Conservation (phyloP, 768 basidiomycete genomes). For the Kwoniella sp. region DNA sequence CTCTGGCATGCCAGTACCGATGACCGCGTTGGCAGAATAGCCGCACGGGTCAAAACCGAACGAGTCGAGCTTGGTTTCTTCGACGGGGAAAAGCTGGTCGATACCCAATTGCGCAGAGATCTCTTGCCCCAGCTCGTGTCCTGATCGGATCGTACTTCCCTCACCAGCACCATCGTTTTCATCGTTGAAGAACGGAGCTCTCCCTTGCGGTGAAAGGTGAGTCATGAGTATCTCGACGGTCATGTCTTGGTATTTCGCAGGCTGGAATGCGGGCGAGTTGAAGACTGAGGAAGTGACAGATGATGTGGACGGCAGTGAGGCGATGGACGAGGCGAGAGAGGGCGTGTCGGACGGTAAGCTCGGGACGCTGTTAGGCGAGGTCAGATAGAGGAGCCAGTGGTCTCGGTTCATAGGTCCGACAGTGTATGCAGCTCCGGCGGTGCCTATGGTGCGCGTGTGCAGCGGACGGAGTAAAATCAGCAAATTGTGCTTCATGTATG, state of each 20-base stretch:
- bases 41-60: slow-evolving; percentile 95
- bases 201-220: slow-evolving; percentile 73
- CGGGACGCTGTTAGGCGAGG: slow-evolving; percentile 62
- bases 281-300: slow-evolving; percentile 20
- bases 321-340: slow-evolving; percentile 18
- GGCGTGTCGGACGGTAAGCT: slow-evolving; percentile 42
- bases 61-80: slow-evolving; percentile 81
- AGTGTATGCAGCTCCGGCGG: slow-evolving; percentile 82
- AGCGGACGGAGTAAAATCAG: too few species aligned
- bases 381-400: slow-evolving; percentile 97
- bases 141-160: slow-evolving; percentile 27
- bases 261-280: slow-evolving; percentile 9
- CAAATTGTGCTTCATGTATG: too few species aligned
- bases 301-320: slow-evolving; percentile 25
- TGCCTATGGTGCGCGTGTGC: slow-evolving; percentile 33
- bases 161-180: neutral
- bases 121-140: slow-evolving; percentile 61
- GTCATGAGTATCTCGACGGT: slow-evolving; percentile 99
- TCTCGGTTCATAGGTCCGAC: slow-evolving; percentile 97
- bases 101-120: slow-evolving; percentile 78
- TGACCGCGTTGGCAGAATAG: slow-evolving; percentile 89
- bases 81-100: slow-evolving; percentile 73
- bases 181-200: slow-evolving; percentile 66
- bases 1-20: slow-evolving; percentile 62
- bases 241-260: slow-evolving; percentile 66